Evolutionary conservation across 805 yeast species (phyloP).

Genomic region (Hanseniaspora meyeri): DNA sequence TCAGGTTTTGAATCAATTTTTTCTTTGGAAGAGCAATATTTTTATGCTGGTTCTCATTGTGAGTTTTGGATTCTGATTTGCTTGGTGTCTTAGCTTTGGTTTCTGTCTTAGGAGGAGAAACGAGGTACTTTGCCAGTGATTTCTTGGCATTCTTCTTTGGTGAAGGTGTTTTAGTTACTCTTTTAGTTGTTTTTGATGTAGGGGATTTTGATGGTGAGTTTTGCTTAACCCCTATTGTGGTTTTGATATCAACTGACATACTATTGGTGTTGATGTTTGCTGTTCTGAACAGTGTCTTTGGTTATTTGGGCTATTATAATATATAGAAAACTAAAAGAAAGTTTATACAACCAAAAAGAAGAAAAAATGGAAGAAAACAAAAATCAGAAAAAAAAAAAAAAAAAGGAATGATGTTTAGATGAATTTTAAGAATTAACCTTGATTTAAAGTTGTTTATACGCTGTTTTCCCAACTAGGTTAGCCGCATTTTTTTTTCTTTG

Average conservation of each 20-base stretch:
- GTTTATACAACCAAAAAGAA: too few relatives aligned
- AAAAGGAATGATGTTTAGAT: not conserved
- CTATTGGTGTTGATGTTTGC: too few relatives aligned
- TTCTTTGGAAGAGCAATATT: not conserved
- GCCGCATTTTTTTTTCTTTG: not conserved
- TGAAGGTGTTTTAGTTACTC: slow-evolving; percentile 6
- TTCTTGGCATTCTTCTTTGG: not conserved
- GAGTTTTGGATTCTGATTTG: not conserved
- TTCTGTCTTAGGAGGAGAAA: slow-evolving; percentile 5
- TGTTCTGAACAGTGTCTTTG: not conserved
- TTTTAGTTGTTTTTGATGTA: not conserved
- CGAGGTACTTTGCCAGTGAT: not conserved
- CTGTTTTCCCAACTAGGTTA: not conserved
- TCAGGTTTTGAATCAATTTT: slow-evolving; percentile 2
- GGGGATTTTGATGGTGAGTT: slow-evolving; percentile 1
- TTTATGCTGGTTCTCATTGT: not conserved
- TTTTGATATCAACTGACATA: not conserved
- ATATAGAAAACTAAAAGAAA: not conserved
- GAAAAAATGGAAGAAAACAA: too few relatives aligned
- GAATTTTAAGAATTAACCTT: not conserved
- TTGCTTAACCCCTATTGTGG: not conserved
- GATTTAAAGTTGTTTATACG: not conserved
- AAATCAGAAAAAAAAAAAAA: not conserved
- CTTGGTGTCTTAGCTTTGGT: not conserved
- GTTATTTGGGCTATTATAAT: not conserved